A percentile compares a stretch with the other conserved stretches of the same genome.
phyloP scores from a whole-genome alignment of 495 filamentous ascomycete species.

The Rhypophila decipiens region DNA sequence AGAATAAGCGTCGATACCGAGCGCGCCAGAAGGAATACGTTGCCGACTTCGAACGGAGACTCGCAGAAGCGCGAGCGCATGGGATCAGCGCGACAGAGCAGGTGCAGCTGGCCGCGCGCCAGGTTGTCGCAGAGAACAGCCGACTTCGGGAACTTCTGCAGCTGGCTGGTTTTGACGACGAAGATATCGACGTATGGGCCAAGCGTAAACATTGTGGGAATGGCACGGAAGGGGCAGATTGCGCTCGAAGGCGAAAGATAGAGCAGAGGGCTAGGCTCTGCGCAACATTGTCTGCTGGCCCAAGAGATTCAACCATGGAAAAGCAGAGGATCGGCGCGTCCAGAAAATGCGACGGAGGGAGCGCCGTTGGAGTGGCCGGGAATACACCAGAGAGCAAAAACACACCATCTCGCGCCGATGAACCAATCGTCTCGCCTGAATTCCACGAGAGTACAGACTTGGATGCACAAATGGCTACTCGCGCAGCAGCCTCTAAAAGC shows the following conservation, averaged over 20 bases:
- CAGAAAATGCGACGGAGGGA: neutral
- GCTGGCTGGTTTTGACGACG: constrained; percentile 1
- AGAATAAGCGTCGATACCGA: constrained; percentile 10
- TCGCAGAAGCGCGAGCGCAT: constrained; percentile 2
- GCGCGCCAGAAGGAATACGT: constrained; percentile 9
- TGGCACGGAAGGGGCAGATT: no score
- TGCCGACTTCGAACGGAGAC: constrained; percentile 4
- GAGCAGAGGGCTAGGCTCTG: neutral
- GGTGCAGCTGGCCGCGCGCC: constrained; percentile 6
- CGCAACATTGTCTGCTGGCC: neutral
- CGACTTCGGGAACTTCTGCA: constrained; percentile 4
- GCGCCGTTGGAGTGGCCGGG: neutral
- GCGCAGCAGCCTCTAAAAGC: no score
- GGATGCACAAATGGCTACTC: neutral
- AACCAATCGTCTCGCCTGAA: no score
- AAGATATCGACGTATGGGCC: constrained; percentile 6
- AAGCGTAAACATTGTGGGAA: no score
- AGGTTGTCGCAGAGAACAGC: constrained; percentile 5
- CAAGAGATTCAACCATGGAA: no score
- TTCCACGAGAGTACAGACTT: no score
- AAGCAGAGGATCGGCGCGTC: no score
- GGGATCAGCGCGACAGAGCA: constrained; percentile 4
- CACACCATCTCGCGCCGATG: neutral
- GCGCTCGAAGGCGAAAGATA: no score
- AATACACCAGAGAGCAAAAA: neutral